Base-by-base conservation (phyloP, 768 basidiomycete genomes). In the Amanita subjunquillea region DNA sequence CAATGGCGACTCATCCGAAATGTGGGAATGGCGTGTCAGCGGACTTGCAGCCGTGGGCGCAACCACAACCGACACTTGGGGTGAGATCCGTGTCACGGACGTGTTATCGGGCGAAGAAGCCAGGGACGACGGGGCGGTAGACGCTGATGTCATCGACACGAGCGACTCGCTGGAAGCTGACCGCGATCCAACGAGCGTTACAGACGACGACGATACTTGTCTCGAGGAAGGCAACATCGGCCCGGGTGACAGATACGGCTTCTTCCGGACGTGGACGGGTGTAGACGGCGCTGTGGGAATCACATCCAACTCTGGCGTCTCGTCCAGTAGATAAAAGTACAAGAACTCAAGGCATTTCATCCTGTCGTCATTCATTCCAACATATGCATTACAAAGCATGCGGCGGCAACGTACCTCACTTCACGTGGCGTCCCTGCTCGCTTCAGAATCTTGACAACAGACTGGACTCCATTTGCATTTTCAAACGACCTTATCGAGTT, bases 331-430 rank as follows among this genome's bases (percentile, higher is more conserved):
- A 65, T 97, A 97, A 65, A 94, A 96, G 66, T 95, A 95, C 13
- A 97, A 69, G 60, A 96, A 93, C 63, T 96, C 94, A 15, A 97
- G 73, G 56, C 91, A 95, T 70, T 95, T 95, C 87, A 96, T 95
- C 59, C 93, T 95, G 15, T 34, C 13, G 1, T 10, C 23, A 43
- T 15, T 44, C 36, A 41, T 51, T 38, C 55, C 44, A 20, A 38
- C 15, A 12, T 17, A 17, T 30, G 29, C 9, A 20, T 10, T 4
- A 34, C 27, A 38, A 41, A 9, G 10, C n/a, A 29, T 1, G 30
- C 9, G 9, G 23, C 10, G 7, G 17, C 15, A 39, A 67, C 79
- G 30, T 54, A 94, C 93, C 90, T 72, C 53, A 94, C 87, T 70
- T 90, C 88, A 45, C 90, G 79, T n/a, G 87, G 84, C 6, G 90